Percentiles rank a stretch among this genome's conserved stretches.
Conservation (phyloP, 441 rosid species). For the Cnidoscolus chayamansa region DNA sequence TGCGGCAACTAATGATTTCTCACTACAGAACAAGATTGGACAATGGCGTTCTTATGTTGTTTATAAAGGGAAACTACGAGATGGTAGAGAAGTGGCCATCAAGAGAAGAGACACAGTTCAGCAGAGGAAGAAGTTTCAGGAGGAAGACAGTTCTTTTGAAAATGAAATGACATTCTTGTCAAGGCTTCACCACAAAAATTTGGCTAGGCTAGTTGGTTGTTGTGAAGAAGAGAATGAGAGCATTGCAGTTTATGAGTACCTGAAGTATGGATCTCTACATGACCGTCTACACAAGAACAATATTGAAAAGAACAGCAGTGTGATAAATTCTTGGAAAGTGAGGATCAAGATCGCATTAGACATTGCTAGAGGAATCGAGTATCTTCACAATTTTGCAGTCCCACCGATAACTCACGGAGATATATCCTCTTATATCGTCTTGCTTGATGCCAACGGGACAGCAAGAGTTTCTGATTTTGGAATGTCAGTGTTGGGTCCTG, state of each 20-base stretch:
- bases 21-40: not conserved
- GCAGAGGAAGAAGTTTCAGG: slow-evolving; percentile 18
- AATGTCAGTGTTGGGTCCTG: slow-evolving; percentile 12
- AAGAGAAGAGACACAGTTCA: not conserved
- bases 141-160: slow-evolving; percentile 1
- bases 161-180: slow-evolving; percentile 49
- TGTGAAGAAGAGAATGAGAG: not conserved
- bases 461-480: slow-evolving; percentile 10
- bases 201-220: not conserved
- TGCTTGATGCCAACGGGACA: not conserved
- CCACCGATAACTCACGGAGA: slow-evolving; percentile 4
- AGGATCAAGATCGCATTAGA: slow-evolving; percentile 6
- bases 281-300: not conserved
- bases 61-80: not conserved
- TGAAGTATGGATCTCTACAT: not conserved
- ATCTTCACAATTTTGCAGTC: slow-evolving; percentile 14
- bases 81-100: not conserved
- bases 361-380: slow-evolving; percentile 13
- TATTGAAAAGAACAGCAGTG: not conserved
- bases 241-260: not conserved
- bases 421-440: not conserved
- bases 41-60: not conserved
- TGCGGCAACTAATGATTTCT: slow-evolving; percentile 5
- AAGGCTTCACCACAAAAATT: slow-evolving; percentile 5
- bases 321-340: not conserved